These are phyloP conservation scores for Fusarium sp. DNA, from an alignment of 2,329 filamentous ascomycete genomes.

Conservation along the genomic window DNA sequence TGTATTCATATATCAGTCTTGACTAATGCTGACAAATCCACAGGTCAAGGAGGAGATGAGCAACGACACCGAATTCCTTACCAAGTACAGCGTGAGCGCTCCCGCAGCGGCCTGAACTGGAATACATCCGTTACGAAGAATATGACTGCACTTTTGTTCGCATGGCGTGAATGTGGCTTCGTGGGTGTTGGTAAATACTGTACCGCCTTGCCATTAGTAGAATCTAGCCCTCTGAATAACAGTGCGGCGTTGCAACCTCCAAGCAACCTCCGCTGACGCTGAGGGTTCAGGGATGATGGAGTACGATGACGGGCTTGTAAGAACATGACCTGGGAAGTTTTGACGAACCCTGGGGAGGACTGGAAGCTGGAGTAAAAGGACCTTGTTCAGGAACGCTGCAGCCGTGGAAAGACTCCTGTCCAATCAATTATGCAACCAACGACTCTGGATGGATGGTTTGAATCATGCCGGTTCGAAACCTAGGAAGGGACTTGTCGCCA, in stretches of 20 bases:
- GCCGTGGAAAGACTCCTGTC: not conserved
- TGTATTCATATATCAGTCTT: not conserved
- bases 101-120: constrained; percentile 55
- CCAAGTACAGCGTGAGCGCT: constrained; percentile 74
- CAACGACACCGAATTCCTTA: constrained; percentile 86
- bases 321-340: constrained; percentile 1
- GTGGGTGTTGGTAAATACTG: constrained; percentile 8
- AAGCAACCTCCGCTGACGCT: constrained; percentile 1
- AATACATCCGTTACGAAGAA: constrained; percentile 24
- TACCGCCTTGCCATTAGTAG: constrained; percentile 7
- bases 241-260: constrained; percentile 3
- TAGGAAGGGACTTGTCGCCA: not conserved
- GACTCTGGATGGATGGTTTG: not conserved
- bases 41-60: constrained; percentile 95
- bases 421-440: not conserved
- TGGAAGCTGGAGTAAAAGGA: not conserved
- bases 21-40: constrained; percentile 40
- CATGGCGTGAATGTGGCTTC: constrained; percentile 25
- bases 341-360: constrained; percentile 10
- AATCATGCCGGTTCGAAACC: not conserved
- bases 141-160: constrained; percentile 16
- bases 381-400: not conserved
- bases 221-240: constrained; percentile 2
- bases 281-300: not conserved
- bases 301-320: constrained; percentile 1